A percentile compares a stretch with the other conserved stretches of the same genome.
Evolutionary conservation across 2,329 filamentous ascomycete species (phyloP).

Genomic region (Trichoderma guizhouense): DNA sequence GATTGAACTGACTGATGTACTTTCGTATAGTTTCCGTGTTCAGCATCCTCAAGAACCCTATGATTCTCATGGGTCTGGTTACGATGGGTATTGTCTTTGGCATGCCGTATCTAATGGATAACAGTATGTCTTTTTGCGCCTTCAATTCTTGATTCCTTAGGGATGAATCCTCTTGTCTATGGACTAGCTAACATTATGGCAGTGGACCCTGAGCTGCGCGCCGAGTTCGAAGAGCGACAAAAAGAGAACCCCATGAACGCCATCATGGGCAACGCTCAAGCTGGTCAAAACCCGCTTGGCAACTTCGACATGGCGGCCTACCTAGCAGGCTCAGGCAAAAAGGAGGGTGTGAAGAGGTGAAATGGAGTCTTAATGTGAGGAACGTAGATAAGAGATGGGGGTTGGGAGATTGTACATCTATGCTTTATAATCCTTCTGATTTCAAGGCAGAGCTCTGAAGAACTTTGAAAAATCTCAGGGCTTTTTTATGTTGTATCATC

Average conservation of each 20-base stretch:
- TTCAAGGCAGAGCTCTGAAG: neutral
- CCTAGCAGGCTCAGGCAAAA: constrained; percentile 54
- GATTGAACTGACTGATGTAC: neutral
- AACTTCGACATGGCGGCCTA: constrained; percentile 63
- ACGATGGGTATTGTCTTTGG: constrained; percentile 82
- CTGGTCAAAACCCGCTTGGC: constrained; percentile 43
- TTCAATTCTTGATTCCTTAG: no score
- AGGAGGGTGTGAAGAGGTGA: constrained; percentile 30
- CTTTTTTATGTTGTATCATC: neutral
- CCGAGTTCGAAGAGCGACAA: constrained; percentile 88
- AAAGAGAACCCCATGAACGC: constrained; percentile 67
- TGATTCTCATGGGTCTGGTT: constrained; percentile 89
- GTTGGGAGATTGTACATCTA: neutral
- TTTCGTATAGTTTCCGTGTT: constrained; percentile 65
- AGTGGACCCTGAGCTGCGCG: constrained; percentile 97
- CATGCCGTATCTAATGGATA: constrained; percentile 93
- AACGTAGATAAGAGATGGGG: neutral
- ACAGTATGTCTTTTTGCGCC: constrained; percentile 63
- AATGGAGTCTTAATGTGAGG: neutral
- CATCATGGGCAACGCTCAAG: constrained; percentile 43
- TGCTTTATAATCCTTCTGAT: neutral
- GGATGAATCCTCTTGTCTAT: neutral
- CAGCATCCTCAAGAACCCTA: constrained; percentile 84
- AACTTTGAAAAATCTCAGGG: neutral
- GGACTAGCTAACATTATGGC: constrained; percentile 20